Conservation (phyloP, 2,329 filamentous ascomycete species). For the Aspergillus tubingensis region DNA sequence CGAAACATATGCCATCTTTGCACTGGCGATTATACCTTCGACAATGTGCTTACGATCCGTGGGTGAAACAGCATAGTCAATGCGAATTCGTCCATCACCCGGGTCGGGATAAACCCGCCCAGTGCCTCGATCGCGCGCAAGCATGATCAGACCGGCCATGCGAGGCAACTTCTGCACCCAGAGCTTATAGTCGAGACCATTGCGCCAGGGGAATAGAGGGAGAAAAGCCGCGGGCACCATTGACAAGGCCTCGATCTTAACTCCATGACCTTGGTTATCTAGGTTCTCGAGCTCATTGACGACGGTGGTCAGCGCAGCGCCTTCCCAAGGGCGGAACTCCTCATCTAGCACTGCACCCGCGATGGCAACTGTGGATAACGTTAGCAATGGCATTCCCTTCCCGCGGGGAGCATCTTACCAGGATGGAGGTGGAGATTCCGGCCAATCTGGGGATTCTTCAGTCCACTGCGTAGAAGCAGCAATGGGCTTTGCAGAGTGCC, state of each 20-base stretch:
- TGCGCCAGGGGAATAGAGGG: slow-evolving; percentile 65
- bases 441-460: slow-evolving; percentile 81
- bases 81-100: slow-evolving; percentile 61
- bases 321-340: slow-evolving; percentile 71
- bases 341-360: slow-evolving; percentile 65
- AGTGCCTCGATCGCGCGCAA: slow-evolving; percentile 73
- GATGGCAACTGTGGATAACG: slow-evolving; percentile 35
- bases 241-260: slow-evolving; percentile 74
- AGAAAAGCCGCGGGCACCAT: slow-evolving; percentile 73
- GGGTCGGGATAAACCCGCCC: slow-evolving; percentile 76
- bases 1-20: slow-evolving; percentile 74
- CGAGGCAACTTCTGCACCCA: slow-evolving; percentile 67
- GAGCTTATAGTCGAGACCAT: slow-evolving; percentile 72
- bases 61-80: slow-evolving; percentile 70
- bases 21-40: slow-evolving; percentile 69
- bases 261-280: slow-evolving; percentile 76
- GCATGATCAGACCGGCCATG: slow-evolving; percentile 70
- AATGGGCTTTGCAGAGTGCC: slow-evolving; percentile 78
- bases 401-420: slow-evolving; percentile 50
- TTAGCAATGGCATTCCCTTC: not conserved
- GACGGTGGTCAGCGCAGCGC: slow-evolving; percentile 76
- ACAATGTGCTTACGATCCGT: slow-evolving; percentile 73
- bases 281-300: slow-evolving; percentile 78
- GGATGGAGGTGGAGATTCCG: slow-evolving; percentile 82
- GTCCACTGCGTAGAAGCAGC: slow-evolving; percentile 73